Evolutionary conservation across 2,329 filamentous ascomycete species (phyloP).

Genomic region (Ascochyta lentis): DNA sequence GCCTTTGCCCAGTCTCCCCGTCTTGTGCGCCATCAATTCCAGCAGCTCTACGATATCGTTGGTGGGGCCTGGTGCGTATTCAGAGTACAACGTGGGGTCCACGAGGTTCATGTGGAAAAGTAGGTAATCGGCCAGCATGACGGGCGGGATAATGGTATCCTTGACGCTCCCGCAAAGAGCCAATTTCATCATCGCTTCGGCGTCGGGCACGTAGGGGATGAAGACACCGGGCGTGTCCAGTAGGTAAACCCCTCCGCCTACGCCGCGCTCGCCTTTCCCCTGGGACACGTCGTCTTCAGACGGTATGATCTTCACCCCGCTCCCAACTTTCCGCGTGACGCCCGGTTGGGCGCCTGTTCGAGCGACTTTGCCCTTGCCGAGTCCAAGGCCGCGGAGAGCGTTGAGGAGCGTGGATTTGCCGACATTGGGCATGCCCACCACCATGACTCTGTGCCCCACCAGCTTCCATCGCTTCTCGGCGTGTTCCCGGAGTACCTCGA

Average conservation of each 20-base stretch:
- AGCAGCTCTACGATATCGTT: conserved; percentile 83
- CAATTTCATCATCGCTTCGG: conserved; percentile 93
- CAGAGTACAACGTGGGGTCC: conserved; percentile 67
- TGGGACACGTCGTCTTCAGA: conserved; percentile 55
- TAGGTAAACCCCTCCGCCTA: conserved; percentile 73
- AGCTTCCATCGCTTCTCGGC: conserved; percentile 64
- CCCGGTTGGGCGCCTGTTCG: conserved; percentile 86
- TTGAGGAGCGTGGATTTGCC: conserved; percentile 97
- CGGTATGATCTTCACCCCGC: conserved; percentile 77
- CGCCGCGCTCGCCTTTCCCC: conserved; percentile 25
- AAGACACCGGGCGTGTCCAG: conserved; percentile 96
- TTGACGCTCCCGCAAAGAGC: conserved; percentile 90
- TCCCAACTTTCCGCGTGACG: conserved; percentile 83
- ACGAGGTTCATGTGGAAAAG: conserved; percentile 80
- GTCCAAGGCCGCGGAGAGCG: conserved; percentile 73
- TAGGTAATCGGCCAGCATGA: conserved; percentile 87
- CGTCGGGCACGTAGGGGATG: conserved; percentile 84
- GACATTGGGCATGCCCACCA: conserved; percentile 98
- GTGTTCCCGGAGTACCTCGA: conserved; percentile 60
- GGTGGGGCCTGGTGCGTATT: conserved; percentile 74
- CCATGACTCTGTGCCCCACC: conserved; percentile 82
- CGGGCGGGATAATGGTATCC: conserved; percentile 79
- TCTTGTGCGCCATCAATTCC: conserved; percentile 71
- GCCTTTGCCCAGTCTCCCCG: conserved; percentile 77
- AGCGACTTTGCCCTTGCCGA: conserved; percentile 73